Base-by-base conservation (phyloP, 148 eudicot genomes). In the Amaranthus palmeri region DNA sequence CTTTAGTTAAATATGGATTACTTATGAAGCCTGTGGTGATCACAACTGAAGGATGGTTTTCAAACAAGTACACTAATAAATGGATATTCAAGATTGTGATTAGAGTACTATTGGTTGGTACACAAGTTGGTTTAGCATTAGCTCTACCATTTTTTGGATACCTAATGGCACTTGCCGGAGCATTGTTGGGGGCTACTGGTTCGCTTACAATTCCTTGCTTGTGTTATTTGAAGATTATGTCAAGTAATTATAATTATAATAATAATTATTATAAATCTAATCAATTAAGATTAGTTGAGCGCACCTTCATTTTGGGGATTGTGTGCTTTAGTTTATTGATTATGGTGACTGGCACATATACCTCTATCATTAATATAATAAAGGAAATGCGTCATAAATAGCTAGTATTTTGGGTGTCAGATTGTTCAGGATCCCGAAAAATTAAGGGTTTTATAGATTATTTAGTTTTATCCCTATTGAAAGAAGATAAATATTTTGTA, bases 201-300 rank as follows among this genome's bases (percentile, higher is more conserved):
- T 80, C 83, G 0, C 61, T 80, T 15, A 25, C 74, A 10, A 61
- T 80, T 7, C 83, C 83, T n/a, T 76, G 83, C 59, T 68, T 76
- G 54, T 80, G 80, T 48, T 80, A 79, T 40, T 59, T 71, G 58
- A 79, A 75, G 69, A 75, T 79, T 25, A 25, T 25, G 36, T 58
- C 65, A 70, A 47, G 25, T 45, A 58, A 25, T 25, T 0, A 25
- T 25, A 25, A 25, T 25, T 2, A 25, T 25, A 25, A 25, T 25
- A 1, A n/a, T 4, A 47, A 15, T 15, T 1, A 25, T 25, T 2
- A 25, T 25, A 25, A 25, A 25, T 25, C 36, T 25, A 57, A 54
- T 25, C 11, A 7, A 0, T 5, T 3, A 15, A 54, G 55, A 13
- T 2, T 9, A 3, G 18, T 58, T 70, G 73, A 70, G 8, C 10